Percentiles rank a stretch among this genome's conserved stretches.
Conservation (phyloP, 129 eudicot species). For the Centaurea solstitialis region DNA sequence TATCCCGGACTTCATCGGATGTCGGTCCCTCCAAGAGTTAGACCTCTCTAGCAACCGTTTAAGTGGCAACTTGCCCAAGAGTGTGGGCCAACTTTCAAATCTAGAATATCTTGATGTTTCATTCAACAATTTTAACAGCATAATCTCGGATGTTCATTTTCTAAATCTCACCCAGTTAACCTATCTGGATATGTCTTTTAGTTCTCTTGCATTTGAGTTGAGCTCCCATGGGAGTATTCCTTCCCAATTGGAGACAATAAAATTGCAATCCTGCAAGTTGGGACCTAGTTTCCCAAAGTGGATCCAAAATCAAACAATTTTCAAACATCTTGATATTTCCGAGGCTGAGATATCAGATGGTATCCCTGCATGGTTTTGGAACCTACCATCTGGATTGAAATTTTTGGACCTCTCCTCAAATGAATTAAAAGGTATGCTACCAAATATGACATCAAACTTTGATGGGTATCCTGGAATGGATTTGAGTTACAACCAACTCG, state of each 20-base stretch:
- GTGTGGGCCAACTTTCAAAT: background rate
- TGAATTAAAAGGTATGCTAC: constrained; percentile 18
- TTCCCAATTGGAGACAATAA: constrained; percentile 16
- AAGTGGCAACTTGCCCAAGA: background rate
- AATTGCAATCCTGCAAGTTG: constrained; percentile 21
- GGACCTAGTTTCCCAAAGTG: constrained; percentile 40
- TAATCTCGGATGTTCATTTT: constrained; percentile 8
- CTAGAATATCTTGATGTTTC: background rate
- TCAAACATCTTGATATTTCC: constrained; percentile 31
- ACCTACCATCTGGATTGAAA: background rate
- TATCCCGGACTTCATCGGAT: background rate
- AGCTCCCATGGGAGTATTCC: constrained; percentile 21
- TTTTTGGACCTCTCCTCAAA: constrained; percentile 13
- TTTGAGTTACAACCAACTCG: background rate
- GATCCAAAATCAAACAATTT: constrained; percentile 28
- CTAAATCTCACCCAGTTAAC: background rate
- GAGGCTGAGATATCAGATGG: constrained; percentile 22
- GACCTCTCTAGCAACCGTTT: background rate
- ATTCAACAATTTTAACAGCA: background rate
- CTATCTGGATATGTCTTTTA: constrained; percentile 18
- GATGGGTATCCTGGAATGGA: background rate
- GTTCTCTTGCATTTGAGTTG: constrained; percentile 3
- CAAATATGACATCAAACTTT: constrained; percentile 15
- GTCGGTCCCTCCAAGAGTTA: background rate
- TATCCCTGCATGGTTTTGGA: constrained; percentile 40